These are phyloP conservation scores for Afroboletus lepidellus DNA, from an alignment of 1,284 basidiomycete genomes.

Conservation along the genomic window DNA sequence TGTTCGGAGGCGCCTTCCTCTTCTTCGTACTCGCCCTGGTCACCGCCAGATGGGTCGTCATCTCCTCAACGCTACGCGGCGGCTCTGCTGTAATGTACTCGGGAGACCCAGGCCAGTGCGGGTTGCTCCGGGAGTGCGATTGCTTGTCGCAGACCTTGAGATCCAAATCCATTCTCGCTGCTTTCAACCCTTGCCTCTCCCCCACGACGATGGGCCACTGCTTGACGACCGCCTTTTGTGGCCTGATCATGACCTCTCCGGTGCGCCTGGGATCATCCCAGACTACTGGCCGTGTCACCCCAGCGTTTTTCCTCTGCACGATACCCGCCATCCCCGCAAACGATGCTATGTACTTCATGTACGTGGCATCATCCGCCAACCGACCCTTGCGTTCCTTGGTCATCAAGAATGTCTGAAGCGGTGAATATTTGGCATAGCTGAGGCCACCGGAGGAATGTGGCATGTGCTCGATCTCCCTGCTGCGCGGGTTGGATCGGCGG, in stretches of 20 bases:
- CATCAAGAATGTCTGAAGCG: conserved; percentile 52
- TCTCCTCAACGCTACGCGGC: conserved; percentile 22
- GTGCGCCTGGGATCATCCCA: conserved; percentile 33
- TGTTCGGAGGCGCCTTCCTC: neutral
- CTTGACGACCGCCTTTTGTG: conserved; percentile 25
- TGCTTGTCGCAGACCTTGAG: conserved; percentile 30
- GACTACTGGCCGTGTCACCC: conserved; percentile 20
- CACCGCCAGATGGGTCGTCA: conserved; percentile 14
- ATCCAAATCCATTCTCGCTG: conserved; percentile 29
- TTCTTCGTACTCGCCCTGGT: conserved; percentile 3
- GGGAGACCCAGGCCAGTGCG: conserved; percentile 37
- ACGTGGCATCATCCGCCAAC: conserved; percentile 39
- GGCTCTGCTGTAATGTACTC: conserved; percentile 38
- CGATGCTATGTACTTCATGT: conserved; percentile 29
- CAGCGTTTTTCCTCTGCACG: conserved; percentile 26
- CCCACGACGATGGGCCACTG: conserved; percentile 41
- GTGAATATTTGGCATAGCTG: conserved; percentile 52
- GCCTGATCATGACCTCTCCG: conserved; percentile 30
- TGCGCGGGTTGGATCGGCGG: conserved; percentile 31
- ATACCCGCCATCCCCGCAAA: conserved; percentile 32
- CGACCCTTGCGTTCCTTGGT: conserved; percentile 58
- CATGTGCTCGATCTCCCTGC: conserved; percentile 53
- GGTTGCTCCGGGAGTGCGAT: conserved; percentile 31
- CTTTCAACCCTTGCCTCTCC: conserved; percentile 38
- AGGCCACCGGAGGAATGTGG: conserved; percentile 66